phyloP scores from a whole-genome alignment of 2,329 filamentous ascomycete genomes.

The Incumbomyces delicatus region DNA sequence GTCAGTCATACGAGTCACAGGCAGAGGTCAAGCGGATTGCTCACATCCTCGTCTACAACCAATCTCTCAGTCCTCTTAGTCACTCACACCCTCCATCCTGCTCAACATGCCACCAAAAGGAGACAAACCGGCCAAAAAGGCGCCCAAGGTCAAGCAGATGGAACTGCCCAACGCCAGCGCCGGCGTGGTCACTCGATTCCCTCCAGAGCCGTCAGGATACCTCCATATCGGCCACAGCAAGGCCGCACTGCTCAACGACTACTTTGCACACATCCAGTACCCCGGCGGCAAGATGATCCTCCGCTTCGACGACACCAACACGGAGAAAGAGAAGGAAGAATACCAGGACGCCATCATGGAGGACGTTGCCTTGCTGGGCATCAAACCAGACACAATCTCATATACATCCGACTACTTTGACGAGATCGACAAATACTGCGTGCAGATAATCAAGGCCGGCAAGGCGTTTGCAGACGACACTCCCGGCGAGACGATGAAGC shows the following conservation, averaged over 20 bases:
- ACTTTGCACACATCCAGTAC: slow-evolving; percentile 25
- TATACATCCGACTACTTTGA: slow-evolving; percentile 97
- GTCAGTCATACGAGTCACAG: slow-evolving; percentile 5
- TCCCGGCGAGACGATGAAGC: slow-evolving; percentile 75
- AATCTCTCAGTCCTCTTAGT: background rate
- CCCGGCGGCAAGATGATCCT: slow-evolving; percentile 66
- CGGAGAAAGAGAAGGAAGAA: slow-evolving; percentile 92
- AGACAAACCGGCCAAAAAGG: slow-evolving; percentile 18
- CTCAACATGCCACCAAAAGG: slow-evolving; percentile 1
- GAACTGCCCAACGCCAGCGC: slow-evolving; percentile 23
- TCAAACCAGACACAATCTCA: slow-evolving; percentile 75
- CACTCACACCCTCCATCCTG: slow-evolving; percentile 6
- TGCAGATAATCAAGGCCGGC: slow-evolving; percentile 75
- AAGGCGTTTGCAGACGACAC: slow-evolving; percentile 94
- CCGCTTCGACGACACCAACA: slow-evolving; percentile 95
- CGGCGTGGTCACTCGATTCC: slow-evolving; percentile 28
- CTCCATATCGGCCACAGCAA: slow-evolving; percentile 28
- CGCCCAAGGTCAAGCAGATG: slow-evolving; percentile 23
- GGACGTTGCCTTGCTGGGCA: slow-evolving; percentile 82
- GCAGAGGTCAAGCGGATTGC: background rate
- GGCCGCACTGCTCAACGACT: slow-evolving; percentile 26
- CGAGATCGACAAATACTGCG: slow-evolving; percentile 73
- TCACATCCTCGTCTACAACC: background rate
- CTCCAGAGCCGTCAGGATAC: slow-evolving; percentile 29
- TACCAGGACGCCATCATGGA: slow-evolving; percentile 89